Evolutionary conservation across 2,329 filamentous ascomycete genomes (phyloP).

Genomic region (Cordyceps farinosa): DNA sequence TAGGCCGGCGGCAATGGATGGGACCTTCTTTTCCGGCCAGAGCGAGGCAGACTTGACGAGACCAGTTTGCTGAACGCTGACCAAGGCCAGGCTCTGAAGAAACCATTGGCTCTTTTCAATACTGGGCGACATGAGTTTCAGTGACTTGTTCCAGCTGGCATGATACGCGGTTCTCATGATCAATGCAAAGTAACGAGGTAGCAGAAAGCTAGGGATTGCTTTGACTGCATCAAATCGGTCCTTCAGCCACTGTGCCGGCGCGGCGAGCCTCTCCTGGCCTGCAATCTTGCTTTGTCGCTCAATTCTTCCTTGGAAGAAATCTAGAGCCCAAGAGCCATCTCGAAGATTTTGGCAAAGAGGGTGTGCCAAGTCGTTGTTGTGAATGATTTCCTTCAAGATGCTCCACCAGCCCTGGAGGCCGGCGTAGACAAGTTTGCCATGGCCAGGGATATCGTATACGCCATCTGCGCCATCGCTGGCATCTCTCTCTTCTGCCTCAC

Average conservation of each 20-base stretch:
- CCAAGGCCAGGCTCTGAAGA: constrained; percentile 81
- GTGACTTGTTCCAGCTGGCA: constrained; percentile 72
- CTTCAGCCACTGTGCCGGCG: constrained; percentile 73
- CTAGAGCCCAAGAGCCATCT: constrained; percentile 86
- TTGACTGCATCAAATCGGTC: constrained; percentile 84
- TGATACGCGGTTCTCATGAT: constrained; percentile 84
- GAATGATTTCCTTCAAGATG: constrained; percentile 76
- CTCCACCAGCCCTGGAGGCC: constrained; percentile 99
- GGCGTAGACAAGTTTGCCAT: constrained; percentile 86
- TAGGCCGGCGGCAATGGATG: constrained; percentile 84
- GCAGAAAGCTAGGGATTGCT: constrained; percentile 78
- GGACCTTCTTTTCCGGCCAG: constrained; percentile 79
- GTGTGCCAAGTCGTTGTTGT: constrained; percentile 86
- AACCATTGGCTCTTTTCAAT: constrained; percentile 83
- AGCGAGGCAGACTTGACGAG: constrained; percentile 86
- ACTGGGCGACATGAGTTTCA: constrained; percentile 75
- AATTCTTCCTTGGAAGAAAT: constrained; percentile 78
- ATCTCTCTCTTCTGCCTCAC: constrained; percentile 82
- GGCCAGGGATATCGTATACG: constrained; percentile 80
- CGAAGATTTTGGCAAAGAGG: constrained; percentile 90
- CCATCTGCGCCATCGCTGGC: constrained; percentile 76
- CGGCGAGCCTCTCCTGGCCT: constrained; percentile 59
- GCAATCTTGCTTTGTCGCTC: constrained; percentile 65
- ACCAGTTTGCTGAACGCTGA: constrained; percentile 87
- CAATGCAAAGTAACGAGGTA: constrained; percentile 90